Base-by-base conservation (phyloP, 2,329 filamentous ascomycete species). In the Dactylella cylindrospora region DNA sequence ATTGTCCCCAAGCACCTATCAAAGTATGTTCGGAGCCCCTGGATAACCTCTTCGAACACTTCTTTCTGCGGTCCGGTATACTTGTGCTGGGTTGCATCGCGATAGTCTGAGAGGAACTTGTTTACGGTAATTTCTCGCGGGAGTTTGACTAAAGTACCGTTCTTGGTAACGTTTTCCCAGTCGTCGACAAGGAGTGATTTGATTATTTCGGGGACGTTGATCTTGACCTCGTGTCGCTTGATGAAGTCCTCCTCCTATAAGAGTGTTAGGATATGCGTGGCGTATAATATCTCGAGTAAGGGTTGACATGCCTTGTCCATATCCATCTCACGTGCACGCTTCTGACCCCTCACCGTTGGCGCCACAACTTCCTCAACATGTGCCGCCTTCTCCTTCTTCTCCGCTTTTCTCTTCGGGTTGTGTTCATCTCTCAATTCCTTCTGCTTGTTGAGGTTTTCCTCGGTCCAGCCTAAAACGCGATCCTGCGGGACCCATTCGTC, bases 81-180 rank as follows among this genome's bases (percentile, higher is more conserved):
- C 15, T 45, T 62, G 4, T 52, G 33, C 36, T 62, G 32, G 20
- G 64, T 53, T 12, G 19, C 32, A 7, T 79, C 79, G 52, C 85
- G 77, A 72, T 96, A 98, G 66, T 91, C 86, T 41, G 89, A 80
- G 12, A 98, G 76, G 64, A 98, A 88, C 66, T 82, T 76, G 66
- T 80, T 82, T 60, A 93, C 88, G 0, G 91, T 83, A 45, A 85
- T 81, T 22, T 79, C 77, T 39, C 89, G 84, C 0, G 93, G 93
- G 12, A 98, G 78, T 1, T 88, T 84, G 25, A 96, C 88, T 3
- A 97, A 83, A 71, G 91, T 88, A 68, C 89, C 83, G 71, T 94
- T 93, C 76, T 96, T 97, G 53, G 93, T 98, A 64, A 98, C 84
- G 69, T 96, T 95, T 73, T 98, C 93, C 93, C 93, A 98, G 73